A percentile compares a stretch with the other conserved stretches of the same genome.
Evolutionary conservation across 2,329 filamentous ascomycete genomes (phyloP).

Genomic region (Orbilia ellipsospora): DNA sequence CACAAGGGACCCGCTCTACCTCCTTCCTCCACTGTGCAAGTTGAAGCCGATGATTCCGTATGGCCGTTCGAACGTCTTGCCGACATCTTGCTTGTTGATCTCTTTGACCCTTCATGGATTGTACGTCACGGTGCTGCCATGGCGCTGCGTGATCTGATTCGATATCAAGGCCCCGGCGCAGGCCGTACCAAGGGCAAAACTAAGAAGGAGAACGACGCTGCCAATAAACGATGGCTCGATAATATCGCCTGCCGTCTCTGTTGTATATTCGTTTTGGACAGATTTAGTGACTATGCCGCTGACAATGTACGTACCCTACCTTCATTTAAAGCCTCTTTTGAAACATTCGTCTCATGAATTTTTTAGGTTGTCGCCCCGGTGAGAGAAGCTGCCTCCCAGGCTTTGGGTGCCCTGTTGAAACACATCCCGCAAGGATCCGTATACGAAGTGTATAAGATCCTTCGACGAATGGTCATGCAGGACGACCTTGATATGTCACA

Average conservation of each 20-base stretch:
- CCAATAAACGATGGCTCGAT: constrained; percentile 89
- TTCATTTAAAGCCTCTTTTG: constrained; percentile 4
- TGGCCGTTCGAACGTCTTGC: constrained; percentile 96
- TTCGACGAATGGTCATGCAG: constrained; percentile 93
- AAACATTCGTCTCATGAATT: not conserved
- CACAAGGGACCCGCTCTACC: constrained; percentile 79
- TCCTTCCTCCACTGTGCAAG: constrained; percentile 83
- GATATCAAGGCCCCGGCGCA: constrained; percentile 87
- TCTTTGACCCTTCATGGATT: constrained; percentile 95
- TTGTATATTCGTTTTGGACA: constrained; percentile 95
- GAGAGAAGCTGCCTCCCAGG: constrained; percentile 93
- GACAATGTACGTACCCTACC: constrained; percentile 70
- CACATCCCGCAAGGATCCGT: constrained; percentile 84
- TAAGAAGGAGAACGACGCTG: constrained; percentile 77
- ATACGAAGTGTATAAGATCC: constrained; percentile 81
- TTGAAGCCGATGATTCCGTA: constrained; percentile 81
- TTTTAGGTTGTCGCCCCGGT: constrained; percentile 85
- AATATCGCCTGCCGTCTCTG: constrained; percentile 94
- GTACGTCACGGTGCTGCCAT: constrained; percentile 95
- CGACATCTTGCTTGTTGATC: constrained; percentile 90
- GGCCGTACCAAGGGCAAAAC: constrained; percentile 79
- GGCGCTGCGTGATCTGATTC: constrained; percentile 88
- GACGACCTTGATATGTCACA: constrained; percentile 78
- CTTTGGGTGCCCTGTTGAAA: constrained; percentile 85
- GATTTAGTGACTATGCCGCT: constrained; percentile 96